A percentile compares a stretch with the other conserved stretches of the same genome.
Evolutionary conservation across 148 eudicot species (phyloP).

Genomic region (Tetragonia tetragonoides): DNA sequence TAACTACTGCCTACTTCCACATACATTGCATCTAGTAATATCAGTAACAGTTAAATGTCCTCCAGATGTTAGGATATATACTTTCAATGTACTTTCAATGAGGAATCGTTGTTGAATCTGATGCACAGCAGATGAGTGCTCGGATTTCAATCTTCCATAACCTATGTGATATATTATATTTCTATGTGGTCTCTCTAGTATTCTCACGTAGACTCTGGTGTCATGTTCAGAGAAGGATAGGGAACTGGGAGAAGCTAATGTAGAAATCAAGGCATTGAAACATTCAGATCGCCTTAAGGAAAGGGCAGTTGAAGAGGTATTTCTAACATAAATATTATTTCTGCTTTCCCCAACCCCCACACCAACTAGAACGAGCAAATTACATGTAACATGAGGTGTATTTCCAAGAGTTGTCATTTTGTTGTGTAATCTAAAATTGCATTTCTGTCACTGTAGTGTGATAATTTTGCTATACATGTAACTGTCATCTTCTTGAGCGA

Average conservation of each 20-base stretch:
- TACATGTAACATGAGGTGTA: background rate
- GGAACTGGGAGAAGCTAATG: conserved; percentile 81
- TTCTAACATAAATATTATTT: background rate
- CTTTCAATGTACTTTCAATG: background rate
- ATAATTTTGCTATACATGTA: background rate
- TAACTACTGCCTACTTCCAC: background rate
- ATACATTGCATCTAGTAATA: background rate
- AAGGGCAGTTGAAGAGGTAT: conserved; percentile 97
- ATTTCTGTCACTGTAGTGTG: background rate
- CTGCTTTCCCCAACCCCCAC: background rate
- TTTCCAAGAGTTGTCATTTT: background rate
- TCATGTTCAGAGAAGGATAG: conserved; percentile 73
- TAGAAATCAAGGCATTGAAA: conserved; percentile 79
- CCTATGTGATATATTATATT: background rate
- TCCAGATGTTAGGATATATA: background rate
- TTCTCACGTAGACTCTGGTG: conserved; percentile 18
- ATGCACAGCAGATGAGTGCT: background rate
- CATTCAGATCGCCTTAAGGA: conserved; percentile 84
- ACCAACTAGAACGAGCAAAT: background rate
- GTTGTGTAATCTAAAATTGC: background rate
- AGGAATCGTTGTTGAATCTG: background rate
- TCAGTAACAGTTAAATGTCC: background rate
- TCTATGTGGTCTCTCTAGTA: background rate
- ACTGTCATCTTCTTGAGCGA: background rate
- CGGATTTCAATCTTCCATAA: background rate